Conservation (phyloP, 2,329 filamentous ascomycete species). For the Phyllosticta citribraziliensis region DNA sequence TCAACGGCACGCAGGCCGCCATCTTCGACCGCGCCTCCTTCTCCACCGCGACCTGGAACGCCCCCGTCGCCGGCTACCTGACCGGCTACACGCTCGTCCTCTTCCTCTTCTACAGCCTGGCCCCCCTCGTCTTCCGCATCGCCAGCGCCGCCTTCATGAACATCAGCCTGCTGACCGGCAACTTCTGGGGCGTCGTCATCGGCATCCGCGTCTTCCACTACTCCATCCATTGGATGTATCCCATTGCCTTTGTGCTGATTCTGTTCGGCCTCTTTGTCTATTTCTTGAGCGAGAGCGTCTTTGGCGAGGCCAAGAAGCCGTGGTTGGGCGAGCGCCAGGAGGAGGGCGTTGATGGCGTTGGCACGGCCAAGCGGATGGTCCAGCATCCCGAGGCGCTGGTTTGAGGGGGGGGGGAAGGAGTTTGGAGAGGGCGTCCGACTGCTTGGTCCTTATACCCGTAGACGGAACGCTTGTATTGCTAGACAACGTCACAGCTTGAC, state of each 20-base stretch:
- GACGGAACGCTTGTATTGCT: too few species aligned
- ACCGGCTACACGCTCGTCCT: slow-evolving; percentile 83
- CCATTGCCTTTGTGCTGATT: slow-evolving; percentile 89
- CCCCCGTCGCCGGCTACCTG: slow-evolving; percentile 64
- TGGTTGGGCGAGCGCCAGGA: slow-evolving; percentile 89
- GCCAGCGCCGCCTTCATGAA: slow-evolving; percentile 92
- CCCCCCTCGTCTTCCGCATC: slow-evolving; percentile 81
- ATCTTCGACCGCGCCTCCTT: slow-evolving; percentile 84
- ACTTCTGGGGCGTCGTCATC: slow-evolving; percentile 95
- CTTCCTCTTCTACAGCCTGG: slow-evolving; percentile 75
- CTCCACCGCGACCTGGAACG: slow-evolving; percentile 34
- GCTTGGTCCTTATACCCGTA: too few species aligned
- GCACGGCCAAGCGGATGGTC: slow-evolving; percentile 66
- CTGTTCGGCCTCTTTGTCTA: slow-evolving; percentile 78
- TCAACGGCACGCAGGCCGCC: slow-evolving; percentile 82
- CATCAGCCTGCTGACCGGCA: slow-evolving; percentile 83
- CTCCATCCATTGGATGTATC: slow-evolving; percentile 80
- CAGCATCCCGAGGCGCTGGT: slow-evolving; percentile 31
- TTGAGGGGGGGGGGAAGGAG: slow-evolving; percentile 13
- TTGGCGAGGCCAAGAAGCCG: slow-evolving; percentile 87
- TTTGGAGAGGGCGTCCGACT: background rate
- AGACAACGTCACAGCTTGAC: too few species aligned
- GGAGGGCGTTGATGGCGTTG: slow-evolving; percentile 65
- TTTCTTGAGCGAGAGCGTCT: slow-evolving; percentile 69
- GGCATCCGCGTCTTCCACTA: slow-evolving; percentile 78